Evolutionary conservation across 2,329 filamentous ascomycete genomes (phyloP), one percentile per base, ranked within the genome.

Genomic region (Septoria petroselini): DNA sequence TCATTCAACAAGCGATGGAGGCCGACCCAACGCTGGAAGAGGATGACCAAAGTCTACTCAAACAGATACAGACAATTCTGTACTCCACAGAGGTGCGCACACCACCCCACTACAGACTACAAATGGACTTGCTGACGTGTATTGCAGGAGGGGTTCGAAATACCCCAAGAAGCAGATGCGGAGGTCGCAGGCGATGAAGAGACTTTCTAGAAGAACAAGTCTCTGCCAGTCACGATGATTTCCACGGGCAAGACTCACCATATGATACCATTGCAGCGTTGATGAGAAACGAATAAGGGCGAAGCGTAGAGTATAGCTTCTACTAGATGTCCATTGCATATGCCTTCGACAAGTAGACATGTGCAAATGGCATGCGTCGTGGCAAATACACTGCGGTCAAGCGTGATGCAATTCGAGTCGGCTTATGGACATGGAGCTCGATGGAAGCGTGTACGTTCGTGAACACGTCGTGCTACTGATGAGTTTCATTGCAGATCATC

Each of bases 11-110:
- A 65, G 90, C 91, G 8, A 86, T 94, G 65, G 93, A 98, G 62
- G 86, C 89, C 56, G 88, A 96, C 59, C 91, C 91, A 0, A 86
- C 95, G 73, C 74, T 97, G 43, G 93, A 96, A 74, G 91, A 94
- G 80, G 87, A 95, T 54, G 91, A 96, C 64, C 86, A 90, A 55
- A 85, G 89, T 12, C 76, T 98, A 57, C 81, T 97, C 70, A 96
- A 95, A 81, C 85, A 91, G 70, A 96, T 98, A 70, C 93, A 98
- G 76, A 84, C 82, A 27, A 97, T 97, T 67, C 78, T 98, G 58
- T 98, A 98, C 79, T 95, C 90, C 55, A 98, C 93, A 55, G 93
- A 98, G 78, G 79, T 81, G 68, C 60, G 68, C 48, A 19, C 7
- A 21, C 31, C 29, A 19, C 14, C 25, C 7, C 12, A n/a, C 25